phyloP scores from a whole-genome alignment of 768 basidiomycete species.

The Pulveroboletus ravenelii region DNA sequence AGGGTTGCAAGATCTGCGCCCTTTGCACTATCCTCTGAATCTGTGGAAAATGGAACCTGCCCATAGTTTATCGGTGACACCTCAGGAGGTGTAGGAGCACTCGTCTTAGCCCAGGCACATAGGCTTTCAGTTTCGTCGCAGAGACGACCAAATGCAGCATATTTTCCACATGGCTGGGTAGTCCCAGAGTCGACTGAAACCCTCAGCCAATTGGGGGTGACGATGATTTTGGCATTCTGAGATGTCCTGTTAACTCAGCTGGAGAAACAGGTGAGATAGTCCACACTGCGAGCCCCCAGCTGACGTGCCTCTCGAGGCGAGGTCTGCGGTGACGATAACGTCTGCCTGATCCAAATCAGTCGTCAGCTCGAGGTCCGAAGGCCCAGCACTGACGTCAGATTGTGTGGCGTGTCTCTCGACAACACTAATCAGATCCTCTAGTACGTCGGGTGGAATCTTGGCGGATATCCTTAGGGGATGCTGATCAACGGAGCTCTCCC shows the following conservation, averaged over 20 bases:
- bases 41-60: slow-evolving; percentile 4
- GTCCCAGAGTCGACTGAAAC: slow-evolving; percentile 47
- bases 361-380: slow-evolving; percentile 34
- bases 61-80: neutral
- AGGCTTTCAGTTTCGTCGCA: slow-evolving; percentile 41
- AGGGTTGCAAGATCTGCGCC: slow-evolving; percentile 14
- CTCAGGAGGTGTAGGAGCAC: neutral
- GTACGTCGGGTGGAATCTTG: slow-evolving; percentile 23
- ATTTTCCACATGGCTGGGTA: slow-evolving; percentile 48
- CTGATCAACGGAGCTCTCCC: slow-evolving; percentile 4
- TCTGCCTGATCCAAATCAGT: slow-evolving; percentile 47
- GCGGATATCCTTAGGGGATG: slow-evolving; percentile 21
- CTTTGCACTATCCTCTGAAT: slow-evolving; percentile 17
- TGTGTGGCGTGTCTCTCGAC: slow-evolving; percentile 13
- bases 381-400: neutral
- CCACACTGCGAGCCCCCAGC: slow-evolving; percentile 62
- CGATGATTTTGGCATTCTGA: slow-evolving; percentile 64
- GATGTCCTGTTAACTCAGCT: neutral
- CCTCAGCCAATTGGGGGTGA: slow-evolving; percentile 67
- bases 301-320: slow-evolving; percentile 65
- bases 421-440: slow-evolving; percentile 25
- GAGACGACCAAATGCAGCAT: slow-evolving; percentile 52
- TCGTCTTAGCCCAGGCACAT: slow-evolving; percentile 34
- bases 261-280: neutral
- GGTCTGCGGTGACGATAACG: slow-evolving; percentile 60